phyloP scores from a whole-genome alignment of 2,329 filamentous ascomycete species.

The Didymella lethalis region DNA sequence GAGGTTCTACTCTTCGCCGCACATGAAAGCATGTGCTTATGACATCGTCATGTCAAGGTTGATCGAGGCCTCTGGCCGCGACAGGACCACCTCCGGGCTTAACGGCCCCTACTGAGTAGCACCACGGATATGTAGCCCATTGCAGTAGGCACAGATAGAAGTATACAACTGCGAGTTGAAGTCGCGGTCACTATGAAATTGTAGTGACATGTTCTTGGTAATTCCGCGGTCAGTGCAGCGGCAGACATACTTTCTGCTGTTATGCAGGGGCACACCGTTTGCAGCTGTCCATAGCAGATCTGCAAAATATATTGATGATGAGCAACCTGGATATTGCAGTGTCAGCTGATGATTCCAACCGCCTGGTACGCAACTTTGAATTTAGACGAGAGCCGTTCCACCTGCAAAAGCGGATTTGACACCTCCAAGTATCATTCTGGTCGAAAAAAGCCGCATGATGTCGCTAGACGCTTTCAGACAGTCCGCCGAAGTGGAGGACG shows the following conservation, averaged over 20 bases:
- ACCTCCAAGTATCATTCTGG: slow-evolving; percentile 19
- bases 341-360: slow-evolving; percentile 30
- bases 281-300: slow-evolving; percentile 20
- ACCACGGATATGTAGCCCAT: slow-evolving; percentile 6
- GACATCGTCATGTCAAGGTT: slow-evolving; percentile 11
- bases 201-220: slow-evolving; percentile 1
- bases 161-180: not conserved
- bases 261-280: slow-evolving; percentile 17
- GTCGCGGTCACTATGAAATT: slow-evolving; percentile 1
- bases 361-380: slow-evolving; percentile 31
- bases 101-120: slow-evolving; percentile 10
- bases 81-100: slow-evolving; percentile 5
- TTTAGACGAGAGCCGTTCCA: slow-evolving; percentile 30
- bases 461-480: slow-evolving; percentile 17
- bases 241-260: slow-evolving; percentile 12
- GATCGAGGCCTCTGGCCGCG: slow-evolving; percentile 1
- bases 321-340: slow-evolving; percentile 10
- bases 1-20: not conserved
- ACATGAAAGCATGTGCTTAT: slow-evolving; percentile 19
- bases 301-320: slow-evolving; percentile 19
- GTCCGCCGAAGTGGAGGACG: slow-evolving; percentile 17
- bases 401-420: slow-evolving; percentile 22
- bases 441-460: slow-evolving; percentile 12
- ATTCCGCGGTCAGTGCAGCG: slow-evolving; percentile 3
- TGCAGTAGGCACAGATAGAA: slow-evolving; percentile 11